Evolutionary conservation across 1,284 basidiomycete genomes (phyloP), one percentile per base, ranked within the genome.

Genomic region (Takashimella tepidaria): DNA sequence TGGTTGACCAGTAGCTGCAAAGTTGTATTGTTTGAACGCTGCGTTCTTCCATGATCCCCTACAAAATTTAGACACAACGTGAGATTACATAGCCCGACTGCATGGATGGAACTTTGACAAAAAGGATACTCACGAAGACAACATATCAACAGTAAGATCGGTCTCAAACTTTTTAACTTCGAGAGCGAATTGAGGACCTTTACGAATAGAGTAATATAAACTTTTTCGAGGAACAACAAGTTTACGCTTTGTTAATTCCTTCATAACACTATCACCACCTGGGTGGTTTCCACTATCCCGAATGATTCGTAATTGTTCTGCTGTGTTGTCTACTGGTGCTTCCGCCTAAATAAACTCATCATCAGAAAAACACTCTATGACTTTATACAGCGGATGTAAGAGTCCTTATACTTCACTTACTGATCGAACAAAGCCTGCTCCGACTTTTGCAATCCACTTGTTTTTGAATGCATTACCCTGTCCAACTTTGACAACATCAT

Each of bases 11-110:
- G 93, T 91, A 1, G 96, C 95, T 66, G 97, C 91, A 69, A 98
- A 98, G 78, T 99, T 99, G 80, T 98, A 99, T 74, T 93, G 92
- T 73, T 99, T 99, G 83, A 92, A 98, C 8, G 79, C 82, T 0
- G 92, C 82, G 0, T 84, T 86, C 76, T 95, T 92, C 93, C 93
- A 97, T 25, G 88, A 78, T 12, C 91, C 92, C 41, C 89, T 93
- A 26, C 23, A 40, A 10, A 57, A 27, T 26, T 27, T 24, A 12
- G 25, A 45, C 19, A n/a, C n/a, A 20, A 12, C n/a, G n/a, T n/a
- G 12, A 41, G 20, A 24, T 41, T 21, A 41, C 49, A 47, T 20
- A 40, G 21, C 24, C 25, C 21, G 26, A 12, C 12, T 12, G 24
- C 31, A 8, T 25, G n/a, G n/a, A 22, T 22, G 6, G 42, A 41